phyloP scores from a whole-genome alignment of 306 rosid species.

The Cucumis sativus region Cucumber_9930_V3 NC_026660.2:12859501-12860000 shows the following conservation, averaged over 20 bases:
- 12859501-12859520: constrained; percentile 16
- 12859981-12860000: not conserved
- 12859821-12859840: not conserved
- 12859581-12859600: constrained; percentile 96
- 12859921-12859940: not conserved
- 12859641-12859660: constrained; percentile 47
- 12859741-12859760: not conserved
- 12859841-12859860: not conserved
- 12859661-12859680: constrained; percentile 59
- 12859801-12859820: too few relatives aligned
- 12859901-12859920: not conserved
- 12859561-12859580: constrained; percentile 98
- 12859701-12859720: not conserved
- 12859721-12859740: not conserved
- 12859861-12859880: not conserved
- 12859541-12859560: constrained; percentile 90
- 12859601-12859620: constrained; percentile 70
- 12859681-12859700: not conserved
- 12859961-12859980: not conserved
- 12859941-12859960: not conserved
- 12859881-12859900: not conserved
- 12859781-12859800: too few relatives aligned
- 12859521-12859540: constrained; percentile 57
- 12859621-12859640: constrained; percentile 51
- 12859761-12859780: too few relatives aligned